These are phyloP conservation scores for Rhododendron vialii DNA, from an alignment of 148 eudicot genomes.

Conservation along the genomic window DNA sequence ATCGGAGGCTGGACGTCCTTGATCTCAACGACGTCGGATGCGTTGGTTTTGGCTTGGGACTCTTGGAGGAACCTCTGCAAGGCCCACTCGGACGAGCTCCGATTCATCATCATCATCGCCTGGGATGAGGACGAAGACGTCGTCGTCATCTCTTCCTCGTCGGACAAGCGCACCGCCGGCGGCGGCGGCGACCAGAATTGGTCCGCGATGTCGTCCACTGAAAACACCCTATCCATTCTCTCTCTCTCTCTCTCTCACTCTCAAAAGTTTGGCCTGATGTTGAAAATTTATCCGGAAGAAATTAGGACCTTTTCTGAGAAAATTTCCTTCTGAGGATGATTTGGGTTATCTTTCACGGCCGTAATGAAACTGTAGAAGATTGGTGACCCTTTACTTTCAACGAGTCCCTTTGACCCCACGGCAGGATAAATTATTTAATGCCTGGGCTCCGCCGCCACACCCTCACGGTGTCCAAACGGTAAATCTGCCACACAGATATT, in stretches of 20 bases:
- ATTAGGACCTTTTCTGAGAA: not conserved
- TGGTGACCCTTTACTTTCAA: no score
- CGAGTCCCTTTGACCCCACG: no score
- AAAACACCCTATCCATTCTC: slow-evolving; percentile 84
- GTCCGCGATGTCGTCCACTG: slow-evolving; percentile 80
- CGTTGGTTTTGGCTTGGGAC: slow-evolving; percentile 9
- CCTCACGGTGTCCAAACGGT: no score
- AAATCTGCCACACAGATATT: no score
- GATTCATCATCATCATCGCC: slow-evolving; percentile 42
- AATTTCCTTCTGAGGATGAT: not conserved
- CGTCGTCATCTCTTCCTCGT: not conserved
- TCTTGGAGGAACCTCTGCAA: slow-evolving; percentile 71
- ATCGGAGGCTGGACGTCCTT: slow-evolving; percentile 25
- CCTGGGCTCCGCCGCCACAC: no score
- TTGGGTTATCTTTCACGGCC: not conserved
- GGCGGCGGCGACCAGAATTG: slow-evolving; percentile 69
- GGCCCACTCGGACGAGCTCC: slow-evolving; percentile 87
- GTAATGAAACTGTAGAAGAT: not conserved
- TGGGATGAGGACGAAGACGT: slow-evolving; percentile 19
- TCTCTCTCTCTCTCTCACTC: not conserved
- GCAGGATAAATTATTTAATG: no score
- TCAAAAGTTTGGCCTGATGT: not conserved
- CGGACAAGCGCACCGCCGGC: slow-evolving; percentile 15
- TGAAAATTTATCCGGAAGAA: not conserved
- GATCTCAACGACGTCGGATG: slow-evolving; percentile 41